Conservation (phyloP, 2,329 filamentous ascomycete species). For the Exutisphaerella laricina region DNA sequence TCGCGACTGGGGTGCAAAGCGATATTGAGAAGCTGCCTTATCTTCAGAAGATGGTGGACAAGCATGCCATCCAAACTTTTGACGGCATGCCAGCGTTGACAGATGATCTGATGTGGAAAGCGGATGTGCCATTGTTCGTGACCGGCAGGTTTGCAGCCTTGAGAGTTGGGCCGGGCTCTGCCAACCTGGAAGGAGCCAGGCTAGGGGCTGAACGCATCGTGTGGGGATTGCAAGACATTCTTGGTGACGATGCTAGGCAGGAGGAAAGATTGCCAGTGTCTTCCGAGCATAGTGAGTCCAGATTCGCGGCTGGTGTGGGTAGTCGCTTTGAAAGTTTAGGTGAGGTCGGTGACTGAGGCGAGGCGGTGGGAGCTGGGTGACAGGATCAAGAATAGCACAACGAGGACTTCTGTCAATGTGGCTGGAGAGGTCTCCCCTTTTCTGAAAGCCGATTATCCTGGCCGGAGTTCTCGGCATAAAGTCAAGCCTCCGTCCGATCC, state of each 20-base stretch:
- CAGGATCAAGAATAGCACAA: no score
- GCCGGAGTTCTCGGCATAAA: no score
- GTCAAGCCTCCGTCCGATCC: no score
- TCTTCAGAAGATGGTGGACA: conserved; percentile 53
- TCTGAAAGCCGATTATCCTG: no score
- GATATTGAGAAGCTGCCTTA: conserved; percentile 58
- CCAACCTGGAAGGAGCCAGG: conserved; percentile 68
- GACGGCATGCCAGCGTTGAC: conserved; percentile 68
- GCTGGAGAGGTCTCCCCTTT: no score
- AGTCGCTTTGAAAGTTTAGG: conserved; percentile 39
- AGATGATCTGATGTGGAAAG: conserved; percentile 69
- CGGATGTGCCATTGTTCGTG: conserved; percentile 67
- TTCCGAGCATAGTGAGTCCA: conserved; percentile 13
- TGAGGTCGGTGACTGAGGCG: conserved; percentile 1
- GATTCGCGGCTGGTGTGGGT: conserved; percentile 36
- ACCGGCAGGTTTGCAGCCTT: conserved; percentile 63
- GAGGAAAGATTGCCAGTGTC: conserved; percentile 13
- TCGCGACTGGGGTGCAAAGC: conserved; percentile 65
- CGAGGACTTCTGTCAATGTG: no score
- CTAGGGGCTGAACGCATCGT: conserved; percentile 67
- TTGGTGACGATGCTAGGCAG: conserved; percentile 13
- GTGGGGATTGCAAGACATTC: conserved; percentile 59
- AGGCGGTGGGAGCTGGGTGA: no score
- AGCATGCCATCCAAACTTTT: conserved; percentile 57
- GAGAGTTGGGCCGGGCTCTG: conserved; percentile 64